Conservation (phyloP, 164 flowering plant species). For the Tinospora cordifolia region DNA sequence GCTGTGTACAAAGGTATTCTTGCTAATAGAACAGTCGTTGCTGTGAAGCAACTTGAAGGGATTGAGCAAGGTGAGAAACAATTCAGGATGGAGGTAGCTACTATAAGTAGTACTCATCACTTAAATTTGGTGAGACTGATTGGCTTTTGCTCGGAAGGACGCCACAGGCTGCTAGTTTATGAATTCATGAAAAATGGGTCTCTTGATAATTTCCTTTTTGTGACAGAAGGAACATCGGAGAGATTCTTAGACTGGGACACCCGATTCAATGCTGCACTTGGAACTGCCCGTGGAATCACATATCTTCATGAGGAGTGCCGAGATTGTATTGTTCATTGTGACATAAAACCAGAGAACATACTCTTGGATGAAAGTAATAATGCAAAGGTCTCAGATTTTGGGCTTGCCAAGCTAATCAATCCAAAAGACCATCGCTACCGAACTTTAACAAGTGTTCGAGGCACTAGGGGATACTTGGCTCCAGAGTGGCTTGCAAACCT, state of each 20-base stretch:
- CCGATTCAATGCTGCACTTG: constrained; percentile 20
- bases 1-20: constrained; percentile 30
- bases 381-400: constrained; percentile 23
- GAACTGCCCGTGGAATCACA: constrained; percentile 21
- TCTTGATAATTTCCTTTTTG: constrained; percentile 26
- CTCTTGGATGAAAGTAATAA: constrained; percentile 21
- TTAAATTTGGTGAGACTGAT: constrained; percentile 33
- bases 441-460: constrained; percentile 21
- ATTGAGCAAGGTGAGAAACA: constrained; percentile 41
- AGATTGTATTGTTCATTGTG: constrained; percentile 24
- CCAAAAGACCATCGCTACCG: constrained; percentile 19
- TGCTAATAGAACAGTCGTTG: constrained; percentile 28
- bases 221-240: constrained; percentile 13
- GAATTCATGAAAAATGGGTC: constrained; percentile 41
- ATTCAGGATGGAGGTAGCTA: constrained; percentile 39
- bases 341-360: constrained; percentile 24
- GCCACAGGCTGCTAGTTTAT: constrained; percentile 33
- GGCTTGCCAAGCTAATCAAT: constrained; percentile 23
- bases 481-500: constrained; percentile 27
- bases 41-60: constrained; percentile 35
- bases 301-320: constrained; percentile 26
- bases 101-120: constrained; percentile 37
- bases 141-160: constrained; percentile 41
- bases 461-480: constrained; percentile 24
- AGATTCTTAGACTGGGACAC: constrained; percentile 17